These are phyloP conservation scores for Botryotinia globosa DNA, from an alignment of 2,329 filamentous ascomycete genomes.

Conservation along the genomic window DNA sequence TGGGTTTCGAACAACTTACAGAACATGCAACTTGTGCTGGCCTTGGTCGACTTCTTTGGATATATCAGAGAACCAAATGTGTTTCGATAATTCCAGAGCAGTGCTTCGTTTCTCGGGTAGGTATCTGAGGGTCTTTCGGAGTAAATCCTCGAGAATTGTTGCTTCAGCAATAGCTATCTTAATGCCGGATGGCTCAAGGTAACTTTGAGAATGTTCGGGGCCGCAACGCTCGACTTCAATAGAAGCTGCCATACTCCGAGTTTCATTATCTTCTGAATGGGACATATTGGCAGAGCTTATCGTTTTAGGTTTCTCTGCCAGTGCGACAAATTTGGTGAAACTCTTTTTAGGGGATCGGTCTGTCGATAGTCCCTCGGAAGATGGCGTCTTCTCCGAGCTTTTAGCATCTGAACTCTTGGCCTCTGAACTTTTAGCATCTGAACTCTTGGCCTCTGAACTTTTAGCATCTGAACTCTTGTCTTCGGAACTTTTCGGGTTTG, in stretches of 20 bases:
- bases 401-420: not conserved
- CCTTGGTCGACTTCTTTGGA: not conserved
- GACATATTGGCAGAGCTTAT: not conserved
- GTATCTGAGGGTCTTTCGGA: conserved; percentile 24
- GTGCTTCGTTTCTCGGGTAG: conserved; percentile 23
- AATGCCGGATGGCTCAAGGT: conserved; percentile 23
- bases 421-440: not conserved
- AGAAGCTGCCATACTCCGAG: not conserved
- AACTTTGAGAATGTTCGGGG: conserved; percentile 5
- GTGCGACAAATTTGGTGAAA: not conserved
- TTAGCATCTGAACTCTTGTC: not conserved
- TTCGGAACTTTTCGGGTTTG: not conserved
- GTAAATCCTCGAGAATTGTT: conserved; percentile 18
- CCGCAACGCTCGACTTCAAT: not conserved
- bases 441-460: not conserved
- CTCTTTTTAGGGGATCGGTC: not conserved
- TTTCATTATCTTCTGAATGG: not conserved
- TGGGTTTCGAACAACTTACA: not conserved
- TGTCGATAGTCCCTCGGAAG: conserved; percentile 27
- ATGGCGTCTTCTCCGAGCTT: conserved; percentile 24
- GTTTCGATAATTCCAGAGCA: conserved; percentile 20
- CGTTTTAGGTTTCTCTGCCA: not conserved
- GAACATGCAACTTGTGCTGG: not conserved
- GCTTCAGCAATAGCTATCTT: conserved; percentile 25
- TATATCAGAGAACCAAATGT: conserved; percentile 24